Evolutionary conservation across 2,329 filamentous ascomycete genomes (phyloP), one percentile per base, ranked within the genome.

Genomic region (Phaeoacremonium minimum): DNA sequence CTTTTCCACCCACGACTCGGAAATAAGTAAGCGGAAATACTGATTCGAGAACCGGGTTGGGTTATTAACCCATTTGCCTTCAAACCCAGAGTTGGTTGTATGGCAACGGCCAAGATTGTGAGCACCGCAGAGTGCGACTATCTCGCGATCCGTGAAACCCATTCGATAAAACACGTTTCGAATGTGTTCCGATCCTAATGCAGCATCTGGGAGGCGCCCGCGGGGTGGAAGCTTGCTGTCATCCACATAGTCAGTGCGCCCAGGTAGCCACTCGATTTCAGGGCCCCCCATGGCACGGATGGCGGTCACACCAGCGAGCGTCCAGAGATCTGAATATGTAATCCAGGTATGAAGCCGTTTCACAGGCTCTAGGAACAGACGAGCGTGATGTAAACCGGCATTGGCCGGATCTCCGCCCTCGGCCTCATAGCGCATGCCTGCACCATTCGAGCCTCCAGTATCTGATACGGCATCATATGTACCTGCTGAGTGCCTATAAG

Each of bases 91-190:
- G 18, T 54, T 50, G 22, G 30, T 28, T 9, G 22, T 28, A 15
- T 44, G 42, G 18, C 86, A 94, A 48, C 90, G 87, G 43, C 90
- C 90, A 26, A 95, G 77, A 36, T 87, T 85, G 69, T 95, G 89
- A 34, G 85, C 89, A 50, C 88, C 89, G 20, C 75, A 75, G 37
- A 97, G 77, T 19, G 91, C 93, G 32, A 96, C 91, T 58, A 97
- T 97, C 66, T 96, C 90, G 55, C 85, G 86, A 67, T 98, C 91
- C 63, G 93, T 85, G 76, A 96, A 97, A 47, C 91, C 91, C 91
- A 97, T 97, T 60, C 91, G 88, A 64, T 83, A 79, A 67, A 97
- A 98, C 70, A 97, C 90, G 66, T 80, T 79, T 54, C 93, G 85
- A 51, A 97, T 76, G 68, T 97, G 91, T 57, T 81, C 77, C 42